A percentile compares a stretch with the other conserved stretches of the same genome.
Evolutionary conservation across 495 filamentous ascomycete species (phyloP).

Genomic region (Talaromyces liani): DNA sequence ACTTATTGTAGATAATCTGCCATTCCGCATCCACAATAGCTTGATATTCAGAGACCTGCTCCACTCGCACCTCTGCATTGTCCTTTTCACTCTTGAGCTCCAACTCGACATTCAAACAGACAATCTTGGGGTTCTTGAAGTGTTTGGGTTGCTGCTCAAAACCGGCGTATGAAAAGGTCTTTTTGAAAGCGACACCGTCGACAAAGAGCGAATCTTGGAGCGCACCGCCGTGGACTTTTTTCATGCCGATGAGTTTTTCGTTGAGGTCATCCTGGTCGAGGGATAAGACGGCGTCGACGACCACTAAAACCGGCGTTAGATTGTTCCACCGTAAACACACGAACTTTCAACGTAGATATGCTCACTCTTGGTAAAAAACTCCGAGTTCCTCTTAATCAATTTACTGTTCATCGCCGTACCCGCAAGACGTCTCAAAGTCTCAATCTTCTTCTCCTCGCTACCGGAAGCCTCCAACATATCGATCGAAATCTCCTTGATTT

Average conservation of each 20-base stretch:
- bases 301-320: constrained; percentile 51
- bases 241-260: constrained; percentile 95
- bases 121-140: constrained; percentile 87
- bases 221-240: constrained; percentile 94
- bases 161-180: constrained; percentile 97
- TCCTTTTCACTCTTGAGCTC: constrained; percentile 98
- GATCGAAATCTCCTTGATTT: constrained; percentile 95
- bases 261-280: constrained; percentile 96
- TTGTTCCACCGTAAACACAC: not conserved
- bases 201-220: constrained; percentile 96
- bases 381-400: constrained; percentile 93
- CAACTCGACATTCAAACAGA: constrained; percentile 94
- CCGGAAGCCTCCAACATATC: constrained; percentile 49
- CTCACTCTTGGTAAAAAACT: constrained; percentile 94
- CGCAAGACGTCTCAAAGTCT: constrained; percentile 83
- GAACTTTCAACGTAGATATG: too few relatives aligned
- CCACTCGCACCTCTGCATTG: constrained; percentile 95
- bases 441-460: constrained; percentile 74
- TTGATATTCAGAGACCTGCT: constrained; percentile 98
- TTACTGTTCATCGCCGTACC: constrained; percentile 99
- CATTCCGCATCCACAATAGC: constrained; percentile 98
- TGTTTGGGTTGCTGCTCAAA: constrained; percentile 98
- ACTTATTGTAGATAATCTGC: constrained; percentile 99
- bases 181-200: constrained; percentile 98
- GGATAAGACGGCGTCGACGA: constrained; percentile 94